A percentile compares a stretch with the other conserved stretches of the same genome.
These are phyloP conservation scores for Purpureocillium lavendulum DNA, from an alignment of 2,329 filamentous ascomycete species.

Conservation along the genomic window DNA sequence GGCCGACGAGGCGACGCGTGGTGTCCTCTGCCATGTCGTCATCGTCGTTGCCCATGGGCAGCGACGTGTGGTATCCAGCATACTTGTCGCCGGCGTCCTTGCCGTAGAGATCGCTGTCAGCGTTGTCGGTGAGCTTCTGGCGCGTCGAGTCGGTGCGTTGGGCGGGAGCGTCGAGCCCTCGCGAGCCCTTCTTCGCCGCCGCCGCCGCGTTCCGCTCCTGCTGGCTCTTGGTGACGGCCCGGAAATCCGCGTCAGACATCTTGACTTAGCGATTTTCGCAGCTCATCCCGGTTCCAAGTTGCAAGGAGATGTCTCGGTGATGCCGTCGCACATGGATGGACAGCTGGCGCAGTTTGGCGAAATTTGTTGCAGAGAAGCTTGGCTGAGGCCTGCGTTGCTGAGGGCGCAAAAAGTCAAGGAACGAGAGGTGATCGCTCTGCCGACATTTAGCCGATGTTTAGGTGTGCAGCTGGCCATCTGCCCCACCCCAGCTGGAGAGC, in stretches of 20 bases:
- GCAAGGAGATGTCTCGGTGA: constrained; percentile 23
- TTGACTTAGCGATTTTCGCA: constrained; percentile 27
- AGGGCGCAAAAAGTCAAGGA: constrained; percentile 23
- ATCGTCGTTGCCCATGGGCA: constrained; percentile 70
- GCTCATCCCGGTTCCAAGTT: constrained; percentile 35
- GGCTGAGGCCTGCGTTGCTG: constrained; percentile 9
- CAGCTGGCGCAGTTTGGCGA: constrained; percentile 11
- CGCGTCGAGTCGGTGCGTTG: constrained; percentile 87
- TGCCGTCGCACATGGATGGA: constrained; percentile 28
- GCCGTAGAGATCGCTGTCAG: constrained; percentile 84
- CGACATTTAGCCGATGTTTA: constrained; percentile 25
- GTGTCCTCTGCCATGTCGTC: constrained; percentile 71
- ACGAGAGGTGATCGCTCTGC: neutral
- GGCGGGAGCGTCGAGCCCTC: constrained; percentile 66
- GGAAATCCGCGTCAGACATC: constrained; percentile 77
- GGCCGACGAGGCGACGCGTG: constrained; percentile 75
- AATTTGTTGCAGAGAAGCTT: constrained; percentile 8
- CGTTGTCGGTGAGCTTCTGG: constrained; percentile 81
- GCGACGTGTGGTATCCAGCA: constrained; percentile 83
- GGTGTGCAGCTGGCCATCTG: too few species aligned
- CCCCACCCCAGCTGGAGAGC: too few species aligned
- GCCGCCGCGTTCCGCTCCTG: constrained; percentile 82
- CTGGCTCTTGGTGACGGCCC: constrained; percentile 79
- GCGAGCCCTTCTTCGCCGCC: constrained; percentile 72
- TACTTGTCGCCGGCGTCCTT: constrained; percentile 70